Base-by-base conservation (phyloP, 2,329 filamentous ascomycete genomes). In the Penicillium digitatum region DNA sequence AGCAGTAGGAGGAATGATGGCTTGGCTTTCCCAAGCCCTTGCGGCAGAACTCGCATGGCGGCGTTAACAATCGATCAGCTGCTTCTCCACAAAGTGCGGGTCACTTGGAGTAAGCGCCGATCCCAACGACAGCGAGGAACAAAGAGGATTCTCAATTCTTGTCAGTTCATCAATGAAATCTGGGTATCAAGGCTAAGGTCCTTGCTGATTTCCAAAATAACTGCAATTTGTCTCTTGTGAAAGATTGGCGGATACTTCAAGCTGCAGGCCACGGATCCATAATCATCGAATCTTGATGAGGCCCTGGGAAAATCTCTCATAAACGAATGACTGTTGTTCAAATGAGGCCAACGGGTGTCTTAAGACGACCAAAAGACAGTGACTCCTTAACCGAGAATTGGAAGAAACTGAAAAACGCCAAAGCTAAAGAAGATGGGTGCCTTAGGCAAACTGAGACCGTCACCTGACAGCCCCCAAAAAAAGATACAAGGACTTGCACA, bases 61-160 rank as follows among this genome's bases (percentile, higher is more conserved):
- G n/a, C 27, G 59, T 60, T 58, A 60, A 62, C 59, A 64, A 57
- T 54, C 26, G 46, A 59, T 54, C 39, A 52, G 45, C 34, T 42
- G 29, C 29, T 63, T 62, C 62, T 59, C 62, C 62, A 64, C 62
- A 61, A 51, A 24, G 22, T 56, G 54, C 60, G 62, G 62, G 62
- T 65, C 62, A 46, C 40, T 48, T 46, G 54, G 58, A 57, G 52
- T 56, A 58, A 48, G 40, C 55, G 62, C 40, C 54, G 57, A 60
- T 62, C 59, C 37, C 29, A 56, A 37, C 37, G 46, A 54, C 22
- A 20, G 58, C 54, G 53, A 50, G 52, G 44, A 56, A 50, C 43
- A 49, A 55, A 40, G 55, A 38, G 46, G 32, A 31, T 50, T n/a
- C 24, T 40, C 16, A n/a, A 35, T 52, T 16, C 31, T 45, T 38